Base-by-base conservation (phyloP, 495 filamentous ascomycete species). In the Xylaria acuta region DNA sequence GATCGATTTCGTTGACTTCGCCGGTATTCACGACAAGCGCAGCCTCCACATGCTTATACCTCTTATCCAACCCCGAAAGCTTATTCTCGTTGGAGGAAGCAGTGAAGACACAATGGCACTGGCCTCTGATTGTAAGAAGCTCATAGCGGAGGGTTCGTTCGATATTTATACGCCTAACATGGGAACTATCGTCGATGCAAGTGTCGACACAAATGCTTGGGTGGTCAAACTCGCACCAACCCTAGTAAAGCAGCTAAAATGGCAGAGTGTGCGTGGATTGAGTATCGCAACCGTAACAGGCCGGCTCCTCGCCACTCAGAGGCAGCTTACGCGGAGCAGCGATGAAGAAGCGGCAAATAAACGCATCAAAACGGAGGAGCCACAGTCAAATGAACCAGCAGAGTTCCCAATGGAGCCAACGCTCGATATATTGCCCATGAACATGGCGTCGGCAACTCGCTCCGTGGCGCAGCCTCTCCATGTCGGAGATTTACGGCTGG, bases 201-300 rank as follows among this genome's bases (percentile, higher is more conserved):
- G 94, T 75, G 95, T 98, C 47, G 96, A 99, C 76, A 98, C 95
- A 8, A 98, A 98, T 78, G 95, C 96, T 30, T 99, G 96, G 96
- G 91, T 92, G 36, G 92, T 98, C 63, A 97, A 94, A 76, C 86
- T 99, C 38, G 93, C 92, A 69, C 93, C 94, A 71, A 83, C 87
- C 51, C 88, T 99, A 34, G 91, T 96, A 40, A 91, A 92, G 75
- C 88, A 91, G 32, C 84, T 99, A 30, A 93, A 92, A 77, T 98
- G 97, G 96, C 97, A 98, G 85, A 93, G 94, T 66, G 94, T 98
- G 62, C 88, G 91, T 73, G 94, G 91, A 7, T 84, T 98, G 8
- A 94, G 94, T 49, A 93, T 99, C 53, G 95, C 97, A 36, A 94
- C 93, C 8, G 82, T 98, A 49, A 95, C 92, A 5, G 95, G 93